These are phyloP conservation scores for Leptodermis oblonga DNA, from an alignment of 257 asterid species.

Conservation along the genomic window DNA sequence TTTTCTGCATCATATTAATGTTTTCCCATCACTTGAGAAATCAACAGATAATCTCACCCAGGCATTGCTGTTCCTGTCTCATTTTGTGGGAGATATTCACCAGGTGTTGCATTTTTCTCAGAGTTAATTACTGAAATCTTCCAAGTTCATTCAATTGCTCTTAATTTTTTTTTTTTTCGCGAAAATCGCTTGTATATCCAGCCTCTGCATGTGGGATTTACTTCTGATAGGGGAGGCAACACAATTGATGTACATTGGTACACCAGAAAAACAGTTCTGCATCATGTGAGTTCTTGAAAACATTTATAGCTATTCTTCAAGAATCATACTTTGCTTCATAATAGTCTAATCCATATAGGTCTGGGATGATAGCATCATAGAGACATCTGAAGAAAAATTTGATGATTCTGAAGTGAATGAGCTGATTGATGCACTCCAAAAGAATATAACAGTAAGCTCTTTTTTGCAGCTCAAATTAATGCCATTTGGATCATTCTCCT, in stretches of 20 bases:
- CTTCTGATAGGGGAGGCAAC: slow-evolving; percentile 28
- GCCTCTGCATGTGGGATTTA: slow-evolving; percentile 72
- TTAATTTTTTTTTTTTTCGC: not conserved
- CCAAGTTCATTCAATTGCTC: not conserved
- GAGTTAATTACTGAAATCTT: not conserved
- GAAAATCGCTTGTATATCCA: slow-evolving; percentile 18
- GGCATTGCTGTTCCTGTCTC: slow-evolving; percentile 78
- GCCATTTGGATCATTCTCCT: not conserved
- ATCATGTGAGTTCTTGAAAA: slow-evolving; percentile 44
- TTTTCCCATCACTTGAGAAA: not conserved
- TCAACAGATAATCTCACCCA: slow-evolving; percentile 75
- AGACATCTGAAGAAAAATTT: slow-evolving; percentile 57
- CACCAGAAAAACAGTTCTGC: slow-evolving; percentile 61
- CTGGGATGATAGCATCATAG: slow-evolving; percentile 73
- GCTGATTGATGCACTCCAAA: slow-evolving; percentile 46
- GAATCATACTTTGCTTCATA: not conserved
- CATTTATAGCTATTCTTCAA: not conserved
- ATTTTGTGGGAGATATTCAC: slow-evolving; percentile 85
- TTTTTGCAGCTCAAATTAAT: not conserved
- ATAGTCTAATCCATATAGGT: slow-evolving; percentile 34
- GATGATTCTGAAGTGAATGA: slow-evolving; percentile 42
- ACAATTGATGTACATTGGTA: slow-evolving; percentile 68
- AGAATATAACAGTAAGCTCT: slow-evolving; percentile 57
- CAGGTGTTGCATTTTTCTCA: slow-evolving; percentile 40
- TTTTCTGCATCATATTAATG: not conserved